Evolutionary conservation across 805 yeast genomes (phyloP).

Genomic region (Nakazawaea wickerhamii): DNA sequence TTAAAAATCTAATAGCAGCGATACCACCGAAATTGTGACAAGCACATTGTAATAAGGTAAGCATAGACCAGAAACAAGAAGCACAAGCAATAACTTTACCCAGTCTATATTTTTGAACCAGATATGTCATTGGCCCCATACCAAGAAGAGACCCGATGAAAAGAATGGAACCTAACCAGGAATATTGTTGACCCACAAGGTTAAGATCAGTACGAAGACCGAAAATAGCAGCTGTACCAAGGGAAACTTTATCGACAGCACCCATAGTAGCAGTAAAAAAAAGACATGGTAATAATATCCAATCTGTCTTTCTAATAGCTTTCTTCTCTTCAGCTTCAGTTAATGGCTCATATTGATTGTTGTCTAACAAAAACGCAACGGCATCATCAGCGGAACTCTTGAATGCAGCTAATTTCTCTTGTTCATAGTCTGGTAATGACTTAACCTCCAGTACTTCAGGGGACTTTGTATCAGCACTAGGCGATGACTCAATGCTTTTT

Average conservation of each 20-base stretch:
- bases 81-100: conserved; percentile 20
- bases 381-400: conserved; percentile 22
- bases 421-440: conserved; percentile 1
- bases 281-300: conserved; percentile 30
- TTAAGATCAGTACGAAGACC: conserved; percentile 29
- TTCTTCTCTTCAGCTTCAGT: conserved; percentile 25
- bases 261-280: conserved; percentile 30
- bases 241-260: conserved; percentile 32
- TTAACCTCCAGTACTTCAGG: neutral
- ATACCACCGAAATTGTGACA: conserved; percentile 33
- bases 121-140: conserved; percentile 30
- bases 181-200: conserved; percentile 30
- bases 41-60: conserved; percentile 21
- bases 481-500: neutral
- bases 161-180: conserved; percentile 36
- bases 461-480: conserved; percentile 1
- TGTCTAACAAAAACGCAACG: conserved; percentile 19
- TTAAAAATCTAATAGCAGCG: conserved; percentile 41
- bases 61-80: conserved; percentile 18
- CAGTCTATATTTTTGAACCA: conserved; percentile 22
- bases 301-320: conserved; percentile 33
- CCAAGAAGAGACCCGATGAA: conserved; percentile 37
- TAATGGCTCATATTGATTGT: conserved; percentile 20
- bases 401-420: conserved; percentile 2
- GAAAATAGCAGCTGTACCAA: conserved; percentile 32